Conservation (phyloP, 2,329 filamentous ascomycete species). For the Diaporthe velutina region DNA sequence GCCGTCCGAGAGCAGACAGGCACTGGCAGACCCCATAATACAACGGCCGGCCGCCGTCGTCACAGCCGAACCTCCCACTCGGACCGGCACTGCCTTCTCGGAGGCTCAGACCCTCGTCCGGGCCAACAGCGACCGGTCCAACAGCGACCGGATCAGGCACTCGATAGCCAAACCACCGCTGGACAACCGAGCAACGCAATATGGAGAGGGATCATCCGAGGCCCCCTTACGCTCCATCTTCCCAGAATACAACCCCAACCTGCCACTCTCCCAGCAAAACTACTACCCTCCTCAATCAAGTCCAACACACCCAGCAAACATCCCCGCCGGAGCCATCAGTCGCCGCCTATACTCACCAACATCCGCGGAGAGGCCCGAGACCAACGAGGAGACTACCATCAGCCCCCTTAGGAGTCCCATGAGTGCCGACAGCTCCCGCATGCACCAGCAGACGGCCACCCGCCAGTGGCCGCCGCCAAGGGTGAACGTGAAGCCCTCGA, state of each 20-base stretch:
- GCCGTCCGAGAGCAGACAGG: conserved; percentile 38
- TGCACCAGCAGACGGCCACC: conserved; percentile 34
- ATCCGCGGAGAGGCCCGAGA: conserved; percentile 42
- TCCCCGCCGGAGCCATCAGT: conserved; percentile 75
- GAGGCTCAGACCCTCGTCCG: conserved; percentile 64
- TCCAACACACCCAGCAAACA: conserved; percentile 72
- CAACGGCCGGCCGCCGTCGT: conserved; percentile 57
- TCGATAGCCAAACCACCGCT: conserved; percentile 70
- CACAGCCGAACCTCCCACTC: conserved; percentile 58
- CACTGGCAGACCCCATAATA: conserved; percentile 46
- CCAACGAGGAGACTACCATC: conserved; percentile 15
- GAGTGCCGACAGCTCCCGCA: conserved; percentile 45
- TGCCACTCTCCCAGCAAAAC: conserved; percentile 75
- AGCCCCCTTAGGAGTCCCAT: conserved; percentile 50
- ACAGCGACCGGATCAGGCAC: conserved; percentile 63
- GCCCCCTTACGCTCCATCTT: conserved; percentile 78
- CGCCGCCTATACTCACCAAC: conserved; percentile 70
- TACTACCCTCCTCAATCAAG: conserved; percentile 78
- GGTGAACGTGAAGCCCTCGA: conserved; percentile 54
- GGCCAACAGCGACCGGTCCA: conserved; percentile 58
- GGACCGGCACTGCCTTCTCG: conserved; percentile 65
- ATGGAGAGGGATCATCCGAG: conserved; percentile 24
- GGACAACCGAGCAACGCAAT: conserved; percentile 39
- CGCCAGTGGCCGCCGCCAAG: conserved; percentile 48
- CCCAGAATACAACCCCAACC: conserved; percentile 77